Evolutionary conservation across 2,329 filamentous ascomycete species (phyloP).

Genomic region (Fusarium falciforme): DNA sequence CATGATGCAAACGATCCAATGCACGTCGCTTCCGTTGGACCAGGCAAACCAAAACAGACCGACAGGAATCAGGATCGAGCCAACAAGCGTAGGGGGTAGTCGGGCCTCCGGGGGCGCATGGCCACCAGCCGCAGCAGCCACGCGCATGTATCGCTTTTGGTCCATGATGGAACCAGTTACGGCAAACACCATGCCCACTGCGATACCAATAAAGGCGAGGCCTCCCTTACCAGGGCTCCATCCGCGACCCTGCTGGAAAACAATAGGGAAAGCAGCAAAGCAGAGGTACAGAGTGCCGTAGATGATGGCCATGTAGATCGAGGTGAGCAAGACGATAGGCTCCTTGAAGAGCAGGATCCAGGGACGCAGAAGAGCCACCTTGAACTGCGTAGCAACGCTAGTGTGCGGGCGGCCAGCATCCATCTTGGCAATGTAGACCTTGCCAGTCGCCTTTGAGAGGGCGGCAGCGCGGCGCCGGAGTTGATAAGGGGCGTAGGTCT

Average conservation of each 20-base stretch:
- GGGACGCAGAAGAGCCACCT: constrained; percentile 68
- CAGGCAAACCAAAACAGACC: constrained; percentile 76
- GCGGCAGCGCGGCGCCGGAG: constrained; percentile 63
- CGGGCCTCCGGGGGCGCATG: constrained; percentile 73
- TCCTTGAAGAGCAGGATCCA: constrained; percentile 74
- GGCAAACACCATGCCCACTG: constrained; percentile 71
- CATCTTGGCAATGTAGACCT: constrained; percentile 64
- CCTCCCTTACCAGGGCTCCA: constrained; percentile 70
- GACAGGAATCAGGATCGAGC: constrained; percentile 67
- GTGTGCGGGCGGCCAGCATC: constrained; percentile 57
- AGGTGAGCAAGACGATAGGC: constrained; percentile 73
- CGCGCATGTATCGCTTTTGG: constrained; percentile 64
- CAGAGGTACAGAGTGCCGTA: constrained; percentile 67
- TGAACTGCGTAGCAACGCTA: constrained; percentile 61
- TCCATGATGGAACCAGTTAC: constrained; percentile 63
- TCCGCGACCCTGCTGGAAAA: constrained; percentile 68
- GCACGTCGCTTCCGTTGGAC: constrained; percentile 67
- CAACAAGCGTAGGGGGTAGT: constrained; percentile 69
- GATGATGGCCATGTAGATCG: constrained; percentile 72
- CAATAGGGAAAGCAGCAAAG: constrained; percentile 68
- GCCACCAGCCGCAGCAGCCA: constrained; percentile 61
- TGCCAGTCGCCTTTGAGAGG: constrained; percentile 64
- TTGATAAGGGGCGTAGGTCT: constrained; percentile 70
- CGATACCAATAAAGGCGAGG: constrained; percentile 72
- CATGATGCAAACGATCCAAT: constrained; percentile 65